Evolutionary conservation across 2,329 filamentous ascomycete genomes (phyloP), one percentile per base, ranked within the genome.

Genomic region (Cytospora piceae): DNA sequence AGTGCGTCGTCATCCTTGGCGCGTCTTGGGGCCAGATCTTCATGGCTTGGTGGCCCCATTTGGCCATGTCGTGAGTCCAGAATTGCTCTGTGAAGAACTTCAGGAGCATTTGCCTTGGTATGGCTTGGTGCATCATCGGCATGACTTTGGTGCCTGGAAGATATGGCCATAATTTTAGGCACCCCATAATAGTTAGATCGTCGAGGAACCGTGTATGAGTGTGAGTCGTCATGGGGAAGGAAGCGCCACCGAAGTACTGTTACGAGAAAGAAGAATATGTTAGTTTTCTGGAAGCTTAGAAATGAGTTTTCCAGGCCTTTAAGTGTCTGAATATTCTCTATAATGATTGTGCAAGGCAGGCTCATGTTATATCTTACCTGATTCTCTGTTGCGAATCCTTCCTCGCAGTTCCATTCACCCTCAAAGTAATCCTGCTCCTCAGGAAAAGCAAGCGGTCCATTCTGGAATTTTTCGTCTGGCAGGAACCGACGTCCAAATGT

Each of bases 321-420:
- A n/a, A n/a, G n/a, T n/a, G n/a, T n/a, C n/a, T 4, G 27, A 3
- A 29, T 29, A 29, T 29, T 29, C 5, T 29, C 27, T 29, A 20
- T 20, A 22, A 2, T n/a, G 12, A 29, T 27, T 15, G 27, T 55
- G 15, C n/a, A 12, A 62, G 12, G n/a, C n/a, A 1, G n/a, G 14
- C 12, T 22, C 15, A 31, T 12, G 7, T 32, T 5, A 37, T 22
- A 8, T 42, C 65, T 55, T 34, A 67, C 65, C 53, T 52, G 58
- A 17, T 65, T 49, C n/a, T 67, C 65, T n/a, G 62, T 62, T 39
- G 65, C 46, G 27, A 46, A 67, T n/a, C 65, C 65, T 52, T 65
- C 65, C 29, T 67, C 62, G 5, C 8, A 42, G 2, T 3, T 5
- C 9, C n/a, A 20, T 8, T 67, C 65, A 22, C 29, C 20, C 20